Conservation (phyloP, 75 land plant species). For the Ceratopteris richardii region DNA sequence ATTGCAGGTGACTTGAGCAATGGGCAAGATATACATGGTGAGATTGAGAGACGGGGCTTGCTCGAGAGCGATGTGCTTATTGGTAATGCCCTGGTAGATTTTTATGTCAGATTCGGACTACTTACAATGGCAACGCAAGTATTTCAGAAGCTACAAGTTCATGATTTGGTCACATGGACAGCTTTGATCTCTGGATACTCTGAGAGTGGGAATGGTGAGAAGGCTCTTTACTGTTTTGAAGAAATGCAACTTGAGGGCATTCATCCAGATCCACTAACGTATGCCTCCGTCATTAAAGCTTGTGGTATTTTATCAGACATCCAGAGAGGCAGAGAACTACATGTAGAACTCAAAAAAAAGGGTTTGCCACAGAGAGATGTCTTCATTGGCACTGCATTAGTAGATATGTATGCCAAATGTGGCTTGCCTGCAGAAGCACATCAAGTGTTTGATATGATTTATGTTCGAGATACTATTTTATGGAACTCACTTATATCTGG, state of each 20-base stretch:
- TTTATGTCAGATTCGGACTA: slow-evolving; percentile 34
- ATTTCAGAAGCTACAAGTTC: slow-evolving; percentile 35
- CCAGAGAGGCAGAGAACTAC: slow-evolving; percentile 27
- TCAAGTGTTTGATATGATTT: slow-evolving; percentile 27
- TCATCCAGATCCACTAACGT: slow-evolving; percentile 16
- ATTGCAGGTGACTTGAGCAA: slow-evolving; percentile 6
- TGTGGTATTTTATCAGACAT: slow-evolving; percentile 10
- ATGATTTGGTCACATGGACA: slow-evolving; percentile 40
- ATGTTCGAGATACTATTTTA: slow-evolving; percentile 29
- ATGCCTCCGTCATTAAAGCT: slow-evolving; percentile 42
- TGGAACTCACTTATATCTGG: slow-evolving; percentile 58
- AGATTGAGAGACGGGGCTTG: slow-evolving; percentile 20
- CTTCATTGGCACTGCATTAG: slow-evolving; percentile 31
- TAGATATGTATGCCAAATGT: slow-evolving; percentile 30
- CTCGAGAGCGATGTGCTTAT: slow-evolving; percentile 10
- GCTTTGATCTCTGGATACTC: slow-evolving; percentile 46
- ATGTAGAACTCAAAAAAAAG: slow-evolving; percentile 30
- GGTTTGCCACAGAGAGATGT: slow-evolving; percentile 8
- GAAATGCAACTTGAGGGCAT: slow-evolving; percentile 11
- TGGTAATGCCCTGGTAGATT: slow-evolving; percentile 31
- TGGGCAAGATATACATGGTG: slow-evolving; percentile 31
- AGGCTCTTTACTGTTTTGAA: slow-evolving; percentile 19
- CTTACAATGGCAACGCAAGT: slow-evolving; percentile 17
- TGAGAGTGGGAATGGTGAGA: slow-evolving; percentile 16
- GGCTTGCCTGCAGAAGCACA: slow-evolving; percentile 28